Percentiles rank a stretch among this genome's conserved stretches.
These are phyloP conservation scores for Pichia nakasei DNA, from an alignment of 805 yeast species.

Conservation along the genomic window DNA sequence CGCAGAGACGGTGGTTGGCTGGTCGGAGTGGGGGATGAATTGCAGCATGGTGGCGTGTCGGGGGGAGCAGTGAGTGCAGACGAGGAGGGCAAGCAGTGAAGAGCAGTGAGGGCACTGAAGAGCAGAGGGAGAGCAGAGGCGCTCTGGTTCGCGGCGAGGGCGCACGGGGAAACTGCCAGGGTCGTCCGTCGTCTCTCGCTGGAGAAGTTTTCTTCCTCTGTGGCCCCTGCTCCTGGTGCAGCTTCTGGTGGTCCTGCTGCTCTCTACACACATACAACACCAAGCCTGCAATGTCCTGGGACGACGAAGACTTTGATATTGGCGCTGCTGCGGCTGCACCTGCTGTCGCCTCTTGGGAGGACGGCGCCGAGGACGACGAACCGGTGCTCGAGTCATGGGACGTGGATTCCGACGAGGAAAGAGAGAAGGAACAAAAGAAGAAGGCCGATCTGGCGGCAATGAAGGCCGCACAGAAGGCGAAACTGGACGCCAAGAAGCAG, in stretches of 20 bases:
- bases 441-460: constrained; percentile 15
- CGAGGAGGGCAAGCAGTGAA: no score
- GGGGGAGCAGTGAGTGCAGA: no score
- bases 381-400: constrained; percentile 90
- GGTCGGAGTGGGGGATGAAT: constrained; percentile 37
- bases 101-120: no score
- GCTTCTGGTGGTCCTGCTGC: no score
- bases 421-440: constrained; percentile 16
- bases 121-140: no score
- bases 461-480: constrained; percentile 30
- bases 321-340: constrained; percentile 33
- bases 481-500: constrained; percentile 40
- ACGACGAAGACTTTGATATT: constrained; percentile 86
- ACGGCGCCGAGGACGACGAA: constrained; percentile 62
- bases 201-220: no score
- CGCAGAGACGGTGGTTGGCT: constrained; percentile 29
- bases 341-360: constrained; percentile 65
- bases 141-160: no score
- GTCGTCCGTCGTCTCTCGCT: no score
- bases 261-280: not conserved
- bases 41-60: no score
- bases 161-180: no score
- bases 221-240: no score
- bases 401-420: constrained; percentile 58
- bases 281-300: not conserved